Base-by-base conservation (phyloP, 176 grass and related monocot genomes). In the Oryza punctata region DNA sequence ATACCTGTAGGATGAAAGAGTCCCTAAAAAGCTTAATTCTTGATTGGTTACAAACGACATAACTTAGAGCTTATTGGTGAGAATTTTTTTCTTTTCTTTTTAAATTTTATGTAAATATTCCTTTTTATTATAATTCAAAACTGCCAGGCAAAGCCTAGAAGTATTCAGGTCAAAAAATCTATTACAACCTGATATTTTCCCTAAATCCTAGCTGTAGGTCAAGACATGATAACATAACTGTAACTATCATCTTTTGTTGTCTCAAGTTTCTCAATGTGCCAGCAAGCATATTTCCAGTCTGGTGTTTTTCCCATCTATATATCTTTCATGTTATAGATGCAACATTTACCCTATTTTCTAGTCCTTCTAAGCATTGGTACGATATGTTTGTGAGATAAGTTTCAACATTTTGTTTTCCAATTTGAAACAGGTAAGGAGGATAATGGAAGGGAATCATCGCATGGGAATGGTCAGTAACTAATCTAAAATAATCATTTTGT, bases 401-500 rank as follows among this genome's bases (percentile, higher is more conserved):
- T 33, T 49, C 40, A 73, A 63, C 60, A 38, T 77, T 54, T 27
- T 19, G 49, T 77, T 82, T 76, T 47, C 29, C 18, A 15, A 38
- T 75, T 89, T 81, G 26, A 44, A 77, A 77, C 67, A 99, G 93
- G 89, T 99, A 80, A 87, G 96, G 87, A 99, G 96, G 70, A 83
- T 96, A 82, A 99, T 99, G 96, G 96, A 99, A 92, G 96, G 96
- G 82, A 96, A 96, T 87, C 96, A 83, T 88, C 89, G 91, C 57
- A 99, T 96, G 96, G 93, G 96, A 94, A 99, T 99, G 96, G 96
- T 95, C 67, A 82, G 69, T 41, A 63, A 80, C 57, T 63, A 60
- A 45, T 82, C 18, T 52, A 7, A 70, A 76, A 68, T 69, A 24
- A 68, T 32, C 12, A 18, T 3, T 43, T 75, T 79, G 15, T 67